Evolutionary conservation across 306 rosid species (phyloP), one percentile per base, ranked within the genome.

Genomic region (Cyamopsis tetragonoloba): DNA sequence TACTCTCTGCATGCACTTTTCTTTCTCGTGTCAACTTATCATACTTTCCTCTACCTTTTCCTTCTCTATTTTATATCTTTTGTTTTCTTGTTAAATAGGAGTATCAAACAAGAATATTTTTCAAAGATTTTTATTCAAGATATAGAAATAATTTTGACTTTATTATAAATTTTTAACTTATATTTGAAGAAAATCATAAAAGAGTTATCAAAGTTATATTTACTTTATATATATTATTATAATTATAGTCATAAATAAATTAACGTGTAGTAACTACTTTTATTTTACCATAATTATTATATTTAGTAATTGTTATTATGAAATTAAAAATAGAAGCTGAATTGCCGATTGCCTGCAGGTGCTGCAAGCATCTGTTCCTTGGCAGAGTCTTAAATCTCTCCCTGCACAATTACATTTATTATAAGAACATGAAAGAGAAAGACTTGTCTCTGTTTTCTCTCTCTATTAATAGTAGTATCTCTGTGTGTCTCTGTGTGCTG

Each of bases 11-110:
- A 48, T 72, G 70, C 70, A 63, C 68, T 75, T 55, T 31, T 58
- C 4, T 4, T 49, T 20, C 30, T 39, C 71, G 71, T 81, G 77
- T 81, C 82, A 67, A 47, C 46, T 67, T 48, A 2, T 17, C 31
- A 23, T n/a, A 24, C 4, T 53, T 43, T 38, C 30, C 23, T 28
- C 5, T 50, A 0, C 8, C 3, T 71, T 34, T 1, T 3, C 20
- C 13, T 15, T 24, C 8, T 10, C 5, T 22, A 13, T 0, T 3
- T 57, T n/a, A n/a, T n/a, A n/a, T n/a, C n/a, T 24, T 27, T 10
- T 9, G 10, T 20, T 3, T 0, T 0, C 0, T 3, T 20, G 24
- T 39, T 39, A 22, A 60, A 60, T 24, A n/a, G n/a, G n/a, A n/a
- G n/a, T n/a, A n/a, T n/a, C n/a, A n/a, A n/a, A n/a, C n/a, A n/a